These are phyloP conservation scores for Suhomyces vadensis DNA, from an alignment of 805 yeast species.

Conservation along the genomic window DNA sequence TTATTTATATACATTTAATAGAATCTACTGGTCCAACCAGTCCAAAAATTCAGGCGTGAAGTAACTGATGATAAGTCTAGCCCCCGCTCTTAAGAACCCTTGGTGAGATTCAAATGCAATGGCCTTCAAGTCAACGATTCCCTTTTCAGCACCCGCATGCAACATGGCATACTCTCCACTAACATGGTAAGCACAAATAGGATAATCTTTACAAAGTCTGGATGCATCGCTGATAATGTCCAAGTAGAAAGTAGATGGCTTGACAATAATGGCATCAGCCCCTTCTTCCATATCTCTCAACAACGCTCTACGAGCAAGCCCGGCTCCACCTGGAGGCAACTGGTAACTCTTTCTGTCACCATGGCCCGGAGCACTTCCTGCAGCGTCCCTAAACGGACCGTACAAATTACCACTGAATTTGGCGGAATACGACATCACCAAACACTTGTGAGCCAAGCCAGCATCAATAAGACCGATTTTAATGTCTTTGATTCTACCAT, in stretches of 20 bases:
- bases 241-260: slow-evolving; percentile 93
- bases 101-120: slow-evolving; percentile 86
- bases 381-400: slow-evolving; percentile 98
- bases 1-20: not conserved
- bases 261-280: slow-evolving; percentile 92
- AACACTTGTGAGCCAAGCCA: slow-evolving; percentile 80
- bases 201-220: slow-evolving; percentile 76
- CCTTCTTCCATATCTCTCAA: slow-evolving; percentile 87
- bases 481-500: slow-evolving; percentile 88
- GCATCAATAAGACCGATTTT: slow-evolving; percentile 80
- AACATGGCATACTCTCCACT: slow-evolving; percentile 98
- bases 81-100: slow-evolving; percentile 95
- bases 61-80: slow-evolving; percentile 84
- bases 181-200: slow-evolving; percentile 93
- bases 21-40: slow-evolving; percentile 58
- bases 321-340: slow-evolving; percentile 89
- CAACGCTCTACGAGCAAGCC: slow-evolving; percentile 91
- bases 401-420: slow-evolving; percentile 88
- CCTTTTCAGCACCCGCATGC: slow-evolving; percentile 97
- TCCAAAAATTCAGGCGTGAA: slow-evolving; percentile 95
- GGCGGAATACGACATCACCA: slow-evolving; percentile 92
- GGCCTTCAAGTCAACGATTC: slow-evolving; percentile 79
- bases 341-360: slow-evolving; percentile 95
- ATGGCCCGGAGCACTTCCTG: slow-evolving; percentile 82
- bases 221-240: slow-evolving; percentile 90